Percentiles rank a stretch among this genome's conserved stretches.
These are phyloP conservation scores for Alternaria sp. DNA, from an alignment of 2,329 filamentous ascomycete genomes.

Conservation along the genomic window DNA sequence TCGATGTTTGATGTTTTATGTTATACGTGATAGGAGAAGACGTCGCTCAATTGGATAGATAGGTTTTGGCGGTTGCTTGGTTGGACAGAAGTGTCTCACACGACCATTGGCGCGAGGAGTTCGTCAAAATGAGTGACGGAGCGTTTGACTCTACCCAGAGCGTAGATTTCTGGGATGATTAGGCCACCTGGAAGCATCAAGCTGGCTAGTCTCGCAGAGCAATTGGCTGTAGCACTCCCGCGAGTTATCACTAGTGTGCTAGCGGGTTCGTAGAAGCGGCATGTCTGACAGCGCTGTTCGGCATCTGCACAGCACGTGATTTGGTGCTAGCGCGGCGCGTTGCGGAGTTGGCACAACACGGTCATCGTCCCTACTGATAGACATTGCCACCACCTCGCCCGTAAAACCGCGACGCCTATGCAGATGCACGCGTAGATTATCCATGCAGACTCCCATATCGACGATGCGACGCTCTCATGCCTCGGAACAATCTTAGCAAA, in stretches of 20 bases:
- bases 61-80: not conserved
- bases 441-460: conserved; percentile 28
- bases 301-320: conserved; percentile 36
- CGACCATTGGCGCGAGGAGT: not conserved
- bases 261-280: conserved; percentile 1
- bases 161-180: not conserved
- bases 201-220: not conserved
- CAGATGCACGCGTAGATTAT: conserved; percentile 34
- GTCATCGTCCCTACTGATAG: conserved; percentile 19
- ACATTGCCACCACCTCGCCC: conserved; percentile 36
- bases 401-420: conserved; percentile 19
- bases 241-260: not conserved
- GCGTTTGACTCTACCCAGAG: conserved; percentile 7
- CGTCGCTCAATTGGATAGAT: not conserved
- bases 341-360: conserved; percentile 30
- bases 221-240: not conserved
- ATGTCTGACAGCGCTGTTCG: conserved; percentile 2
- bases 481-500: conserved; percentile 58
- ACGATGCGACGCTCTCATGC: conserved; percentile 54
- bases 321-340: conserved; percentile 38
- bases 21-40: not conserved
- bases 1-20: not conserved
- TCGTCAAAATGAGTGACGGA: not conserved
- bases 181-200: conserved; percentile 9
- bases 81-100: not conserved